Evolutionary conservation across 2,329 filamentous ascomycete genomes (phyloP).

Genomic region (Zymoseptoria passerinii): DNA sequence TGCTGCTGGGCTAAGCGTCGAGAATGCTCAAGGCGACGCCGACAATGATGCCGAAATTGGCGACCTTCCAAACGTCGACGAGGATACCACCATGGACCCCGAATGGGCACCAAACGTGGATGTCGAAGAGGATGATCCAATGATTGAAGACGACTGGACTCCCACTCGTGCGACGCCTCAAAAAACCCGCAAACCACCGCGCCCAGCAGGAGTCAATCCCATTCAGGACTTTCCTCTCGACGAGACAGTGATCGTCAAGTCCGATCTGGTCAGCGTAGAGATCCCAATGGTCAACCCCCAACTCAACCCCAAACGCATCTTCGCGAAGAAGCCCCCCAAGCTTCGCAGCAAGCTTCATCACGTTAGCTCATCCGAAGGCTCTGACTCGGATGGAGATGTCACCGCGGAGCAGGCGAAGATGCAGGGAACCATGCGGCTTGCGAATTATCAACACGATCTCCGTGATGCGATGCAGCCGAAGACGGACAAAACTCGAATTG

Average conservation of each 20-base stretch:
- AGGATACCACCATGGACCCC: not conserved
- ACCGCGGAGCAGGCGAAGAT: not conserved
- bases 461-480: constrained; percentile 2
- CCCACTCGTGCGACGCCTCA: not conserved
- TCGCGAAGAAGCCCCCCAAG: not conserved
- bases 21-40: not conserved
- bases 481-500: not conserved
- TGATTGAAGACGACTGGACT: not conserved
- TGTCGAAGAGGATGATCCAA: not conserved
- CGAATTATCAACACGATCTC: constrained; percentile 17
- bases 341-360: not conserved
- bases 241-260: not conserved
- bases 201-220: not conserved
- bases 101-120: not conserved
- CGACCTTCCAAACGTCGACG: not conserved
- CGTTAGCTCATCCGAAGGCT: not conserved
- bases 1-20: not conserved
- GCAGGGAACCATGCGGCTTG: constrained; percentile 16
- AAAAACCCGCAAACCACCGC: not conserved
- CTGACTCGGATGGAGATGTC: not conserved
- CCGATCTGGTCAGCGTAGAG: not conserved
- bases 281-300: not conserved
- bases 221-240: not conserved
- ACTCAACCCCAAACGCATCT: not conserved
- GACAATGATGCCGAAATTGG: not conserved